Evolutionary conservation across 768 basidiomycete genomes (phyloP).

Genomic region (Trametopsis cervina): DNA sequence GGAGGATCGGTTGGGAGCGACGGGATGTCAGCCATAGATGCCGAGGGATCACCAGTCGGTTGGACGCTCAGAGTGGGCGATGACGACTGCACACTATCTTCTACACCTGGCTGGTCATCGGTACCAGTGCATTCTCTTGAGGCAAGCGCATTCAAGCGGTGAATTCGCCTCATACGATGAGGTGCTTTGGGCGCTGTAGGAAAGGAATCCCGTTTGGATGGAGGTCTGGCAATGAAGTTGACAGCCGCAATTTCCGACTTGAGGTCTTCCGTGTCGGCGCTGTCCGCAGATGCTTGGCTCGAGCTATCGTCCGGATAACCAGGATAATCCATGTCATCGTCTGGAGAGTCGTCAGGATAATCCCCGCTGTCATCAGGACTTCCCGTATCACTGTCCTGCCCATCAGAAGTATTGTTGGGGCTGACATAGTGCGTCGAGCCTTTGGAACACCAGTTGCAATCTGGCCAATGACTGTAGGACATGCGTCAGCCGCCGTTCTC

Average conservation of each 20-base stretch:
- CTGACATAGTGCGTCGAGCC: conserved; percentile 20
- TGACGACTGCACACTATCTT: background rate
- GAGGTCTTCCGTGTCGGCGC: conserved; percentile 4
- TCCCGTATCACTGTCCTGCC: background rate
- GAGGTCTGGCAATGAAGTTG: conserved; percentile 1
- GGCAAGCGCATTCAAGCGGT: background rate
- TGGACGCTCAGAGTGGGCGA: background rate
- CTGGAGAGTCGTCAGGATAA: background rate
- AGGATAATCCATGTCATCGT: background rate
- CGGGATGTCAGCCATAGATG: conserved; percentile 1
- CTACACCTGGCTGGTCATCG: background rate
- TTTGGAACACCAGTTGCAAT: conserved; percentile 44
- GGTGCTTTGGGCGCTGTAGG: background rate
- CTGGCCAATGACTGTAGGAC: conserved; percentile 41
- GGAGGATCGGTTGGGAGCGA: conserved; percentile 7
- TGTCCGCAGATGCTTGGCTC: background rate
- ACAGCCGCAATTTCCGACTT: conserved; percentile 1
- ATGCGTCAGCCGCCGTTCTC: background rate
- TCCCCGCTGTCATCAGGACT: background rate
- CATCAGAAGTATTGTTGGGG: conserved; percentile 8
- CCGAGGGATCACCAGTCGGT: background rate
- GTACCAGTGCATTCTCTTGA: background rate
- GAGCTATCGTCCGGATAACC: conserved; percentile 9
- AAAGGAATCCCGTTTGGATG: background rate
- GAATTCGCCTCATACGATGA: conserved; percentile 13